Base-by-base conservation (phyloP, 345 rosid species). In the Cardamine resedifolia region DNA sequence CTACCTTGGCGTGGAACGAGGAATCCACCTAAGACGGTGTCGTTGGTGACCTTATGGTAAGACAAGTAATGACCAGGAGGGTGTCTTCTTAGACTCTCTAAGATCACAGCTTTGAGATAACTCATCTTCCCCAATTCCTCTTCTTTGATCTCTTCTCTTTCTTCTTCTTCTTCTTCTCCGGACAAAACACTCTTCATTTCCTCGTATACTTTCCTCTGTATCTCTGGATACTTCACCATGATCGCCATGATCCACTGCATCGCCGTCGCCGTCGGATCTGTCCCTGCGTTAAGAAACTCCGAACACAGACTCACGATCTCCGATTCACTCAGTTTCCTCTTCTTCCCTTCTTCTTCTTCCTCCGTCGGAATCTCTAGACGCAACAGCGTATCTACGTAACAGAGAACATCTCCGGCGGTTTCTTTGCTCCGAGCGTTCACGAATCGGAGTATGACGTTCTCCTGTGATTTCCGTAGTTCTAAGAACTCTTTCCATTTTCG, bases 201-300 rank as follows among this genome's bases (percentile, higher is more conserved):
- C 36, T 67, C 74, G 41, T 66, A 73, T 0, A 68, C 70, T 9
- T 72, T 78, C 14, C 77, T 23, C 70, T 78, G 81, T 43, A 78
- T 68, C 68, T 72, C 73, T 20, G 73, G 77, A 36, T 77, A 67
- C 44, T 77, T 77, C 58, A 77, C 80, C 73, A 78, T 24, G 8
- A 66, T 14, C 49, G 78, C 81, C 81, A 78, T 44, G n/a, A 78
- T 78, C 81, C 81, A 78, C 61, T 78, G 78, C 53, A 78, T 44
- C 3, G 70, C 74, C 47, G 81, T 78, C 7, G 81, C 77, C 0
- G 78, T 78, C 0, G 81, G 77, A 67, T 78, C 81, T 3, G 78
- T 78, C 3, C 65, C 81, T 7, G 81, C 81, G 39, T 78, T 78
- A 1, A 78, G 66, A 62, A 70, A 77, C 74, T 78, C 75, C 10